Conservation (phyloP, 345 rosid genomes). For the Excoecaria agallocha region DNA sequence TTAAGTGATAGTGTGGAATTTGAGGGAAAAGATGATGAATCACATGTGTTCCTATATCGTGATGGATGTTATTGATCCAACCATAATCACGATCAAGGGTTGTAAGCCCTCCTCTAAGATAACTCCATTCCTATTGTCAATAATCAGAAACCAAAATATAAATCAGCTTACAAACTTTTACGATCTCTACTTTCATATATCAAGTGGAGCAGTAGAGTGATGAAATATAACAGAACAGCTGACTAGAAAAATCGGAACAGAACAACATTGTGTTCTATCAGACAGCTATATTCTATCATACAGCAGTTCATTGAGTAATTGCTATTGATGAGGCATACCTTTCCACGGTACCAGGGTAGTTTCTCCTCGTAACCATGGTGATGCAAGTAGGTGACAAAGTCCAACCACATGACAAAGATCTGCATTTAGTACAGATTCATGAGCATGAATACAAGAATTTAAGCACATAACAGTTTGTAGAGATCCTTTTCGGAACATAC, state of each 20-base stretch:
- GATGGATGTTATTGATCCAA: conserved; percentile 71
- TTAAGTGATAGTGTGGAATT: conserved; percentile 81
- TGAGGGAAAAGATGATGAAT: conserved; percentile 95
- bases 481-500: conserved; percentile 5
- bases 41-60: conserved; percentile 90
- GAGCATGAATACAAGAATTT: background rate
- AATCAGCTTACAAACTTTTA: background rate
- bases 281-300: too few species aligned
- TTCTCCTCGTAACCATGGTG: conserved; percentile 84
- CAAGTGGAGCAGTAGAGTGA: background rate
- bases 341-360: conserved; percentile 95
- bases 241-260: too few species aligned
- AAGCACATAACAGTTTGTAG: background rate
- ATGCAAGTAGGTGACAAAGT: conserved; percentile 84
- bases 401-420: conserved; percentile 86
- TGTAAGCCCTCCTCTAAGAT: conserved; percentile 82
- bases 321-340: conserved; percentile 41
- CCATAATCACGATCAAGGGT: conserved; percentile 87
- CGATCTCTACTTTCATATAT: background rate
- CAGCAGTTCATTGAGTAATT: background rate
- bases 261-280: too few species aligned
- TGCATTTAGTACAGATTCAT: conserved; percentile 14
- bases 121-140: conserved; percentile 72
- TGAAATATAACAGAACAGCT: too few species aligned
- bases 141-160: background rate